Evolutionary conservation across 139 green algal species (phyloP).

Genomic region (Chlorella vulgaris): DNA sequence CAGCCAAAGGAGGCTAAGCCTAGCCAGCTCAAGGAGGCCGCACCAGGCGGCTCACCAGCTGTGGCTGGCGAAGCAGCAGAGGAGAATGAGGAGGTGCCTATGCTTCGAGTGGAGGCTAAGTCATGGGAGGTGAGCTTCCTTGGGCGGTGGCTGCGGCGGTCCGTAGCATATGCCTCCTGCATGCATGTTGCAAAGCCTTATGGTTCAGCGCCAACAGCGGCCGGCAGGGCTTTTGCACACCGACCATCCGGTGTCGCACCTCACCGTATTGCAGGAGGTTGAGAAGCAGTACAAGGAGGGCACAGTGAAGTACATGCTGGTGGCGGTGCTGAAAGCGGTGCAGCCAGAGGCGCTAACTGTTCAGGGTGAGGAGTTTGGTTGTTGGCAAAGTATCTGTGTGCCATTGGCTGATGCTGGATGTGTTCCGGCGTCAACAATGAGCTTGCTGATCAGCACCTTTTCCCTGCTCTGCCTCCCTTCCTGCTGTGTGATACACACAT

Average conservation of each 20-base stretch:
- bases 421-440: too few relatives aligned
- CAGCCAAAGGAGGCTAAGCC: constrained; percentile 23
- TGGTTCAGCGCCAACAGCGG: too few relatives aligned
- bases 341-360: constrained; percentile 19
- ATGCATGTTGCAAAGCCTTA: too few relatives aligned
- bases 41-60: not conserved
- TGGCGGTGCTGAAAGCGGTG: constrained; percentile 29
- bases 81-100: not conserved
- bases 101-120: not conserved
- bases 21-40: constrained; percentile 8
- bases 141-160: too few relatives aligned
- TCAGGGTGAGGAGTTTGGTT: not conserved
- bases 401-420: not conserved
- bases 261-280: constrained; percentile 16
- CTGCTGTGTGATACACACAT: too few relatives aligned
- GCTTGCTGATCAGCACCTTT: too few relatives aligned
- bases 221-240: too few relatives aligned
- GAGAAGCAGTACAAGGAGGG: constrained; percentile 39
- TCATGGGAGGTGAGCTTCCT: not conserved
- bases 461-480: not conserved
- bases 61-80: not conserved
- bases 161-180: too few relatives aligned
- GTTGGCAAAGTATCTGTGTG: too few relatives aligned
- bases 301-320: constrained; percentile 19
- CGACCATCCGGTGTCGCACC: too few relatives aligned